Evolutionary conservation across 164 flowering plant genomes (phyloP).

Genomic region (Hamamelis virginiana): DNA sequence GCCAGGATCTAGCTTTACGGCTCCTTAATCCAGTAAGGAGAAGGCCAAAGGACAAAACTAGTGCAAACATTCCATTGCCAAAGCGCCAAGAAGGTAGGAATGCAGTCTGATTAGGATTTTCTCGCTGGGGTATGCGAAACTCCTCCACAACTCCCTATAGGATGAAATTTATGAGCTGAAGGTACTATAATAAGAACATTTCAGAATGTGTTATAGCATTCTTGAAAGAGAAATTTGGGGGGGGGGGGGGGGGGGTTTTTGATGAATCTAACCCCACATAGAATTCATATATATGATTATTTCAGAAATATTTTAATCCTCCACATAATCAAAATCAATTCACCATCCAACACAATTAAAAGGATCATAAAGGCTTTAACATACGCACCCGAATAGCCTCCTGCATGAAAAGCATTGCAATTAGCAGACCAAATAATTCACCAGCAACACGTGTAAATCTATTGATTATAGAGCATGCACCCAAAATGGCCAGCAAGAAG

Average conservation of each 20-base stretch:
- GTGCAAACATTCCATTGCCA: slow-evolving; percentile 96
- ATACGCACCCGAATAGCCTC: slow-evolving; percentile 82
- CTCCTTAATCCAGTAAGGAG: slow-evolving; percentile 83
- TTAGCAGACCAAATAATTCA: slow-evolving; percentile 93
- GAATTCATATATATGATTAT: neutral
- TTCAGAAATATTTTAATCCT: neutral
- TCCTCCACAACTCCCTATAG: slow-evolving; percentile 85
- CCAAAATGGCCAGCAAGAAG: slow-evolving; percentile 74
- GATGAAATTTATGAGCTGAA: slow-evolving; percentile 3
- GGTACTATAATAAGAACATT: neutral
- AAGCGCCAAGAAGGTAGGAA: slow-evolving; percentile 80
- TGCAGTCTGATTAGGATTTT: slow-evolving; percentile 57
- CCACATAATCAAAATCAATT: neutral
- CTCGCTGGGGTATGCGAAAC: slow-evolving; percentile 76
- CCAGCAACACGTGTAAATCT: slow-evolving; percentile 95
- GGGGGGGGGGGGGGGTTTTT: neutral
- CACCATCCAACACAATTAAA: neutral
- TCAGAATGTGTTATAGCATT: no score
- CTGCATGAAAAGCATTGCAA: slow-evolving; percentile 98
- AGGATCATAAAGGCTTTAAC: neutral
- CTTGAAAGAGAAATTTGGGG: no score
- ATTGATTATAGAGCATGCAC: slow-evolving; percentile 94
- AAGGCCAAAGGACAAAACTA: slow-evolving; percentile 92
- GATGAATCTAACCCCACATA: no score
- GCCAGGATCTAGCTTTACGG: slow-evolving; percentile 96